These are phyloP conservation scores for Phytophthora multivora DNA, from an alignment of 352 stramenopile genomes.

Conservation along the genomic window DNA sequence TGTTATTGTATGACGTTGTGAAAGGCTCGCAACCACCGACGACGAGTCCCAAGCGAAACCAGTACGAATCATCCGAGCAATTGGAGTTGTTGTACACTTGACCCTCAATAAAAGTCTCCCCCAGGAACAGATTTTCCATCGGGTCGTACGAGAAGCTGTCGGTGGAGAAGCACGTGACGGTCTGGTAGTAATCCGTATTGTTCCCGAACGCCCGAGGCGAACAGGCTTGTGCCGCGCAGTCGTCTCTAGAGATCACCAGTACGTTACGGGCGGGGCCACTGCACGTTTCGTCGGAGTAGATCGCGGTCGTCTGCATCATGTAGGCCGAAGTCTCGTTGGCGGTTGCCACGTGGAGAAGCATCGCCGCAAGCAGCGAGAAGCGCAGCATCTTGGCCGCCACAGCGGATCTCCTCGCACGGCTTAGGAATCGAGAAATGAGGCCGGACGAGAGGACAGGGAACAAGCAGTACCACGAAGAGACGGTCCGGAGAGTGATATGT, in stretches of 20 bases:
- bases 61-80: constrained; percentile 17
- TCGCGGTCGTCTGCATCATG: constrained; percentile 29
- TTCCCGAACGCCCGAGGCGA: constrained; percentile 10
- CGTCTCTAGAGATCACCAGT: constrained; percentile 17
- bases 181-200: constrained; percentile 21
- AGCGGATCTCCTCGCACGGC: neutral
- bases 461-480: neutral
- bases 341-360: neutral
- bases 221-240: constrained; percentile 17
- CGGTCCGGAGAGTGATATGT: neutral
- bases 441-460: neutral
- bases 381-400: neutral
- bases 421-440: neutral
- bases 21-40: constrained; percentile 22
- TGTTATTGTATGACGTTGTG: constrained; percentile 21
- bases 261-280: constrained; percentile 18
- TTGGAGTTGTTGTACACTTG: constrained; percentile 25
- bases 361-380: neutral
- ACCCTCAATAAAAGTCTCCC: constrained; percentile 20
- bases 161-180: constrained; percentile 17
- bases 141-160: constrained; percentile 27
- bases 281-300: constrained; percentile 20
- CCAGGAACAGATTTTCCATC: constrained; percentile 21
- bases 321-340: constrained; percentile 3
- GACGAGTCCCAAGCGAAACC: constrained; percentile 20